Evolutionary conservation across 306 rosid species (phyloP).

Genomic region (Nissolia schottii): DNA sequence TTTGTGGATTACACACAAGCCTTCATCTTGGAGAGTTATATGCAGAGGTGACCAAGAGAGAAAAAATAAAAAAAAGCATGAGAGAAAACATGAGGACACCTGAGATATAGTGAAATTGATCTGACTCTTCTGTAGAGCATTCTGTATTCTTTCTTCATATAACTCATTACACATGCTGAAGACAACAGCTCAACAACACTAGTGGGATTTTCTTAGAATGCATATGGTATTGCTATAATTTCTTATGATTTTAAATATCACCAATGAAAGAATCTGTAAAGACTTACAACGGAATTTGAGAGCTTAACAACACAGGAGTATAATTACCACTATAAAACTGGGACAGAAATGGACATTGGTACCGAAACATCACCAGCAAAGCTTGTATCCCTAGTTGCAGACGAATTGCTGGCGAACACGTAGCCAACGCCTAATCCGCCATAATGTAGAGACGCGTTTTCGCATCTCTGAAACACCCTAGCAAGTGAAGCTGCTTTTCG

Average conservation of each 20-base stretch:
- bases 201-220: conserved; percentile 28
- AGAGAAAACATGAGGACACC: too few species aligned
- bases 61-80: neutral
- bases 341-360: conserved; percentile 80
- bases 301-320: conserved; percentile 17
- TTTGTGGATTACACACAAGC: neutral
- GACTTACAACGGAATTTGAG: conserved; percentile 60
- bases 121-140: conserved; percentile 30
- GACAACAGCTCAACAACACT: conserved; percentile 31
- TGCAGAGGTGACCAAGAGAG: too few species aligned
- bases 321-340: conserved; percentile 62
- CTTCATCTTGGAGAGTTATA: too few species aligned
- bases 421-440: conserved; percentile 84
- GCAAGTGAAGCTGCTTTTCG: conserved; percentile 97
- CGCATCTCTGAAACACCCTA: conserved; percentile 82
- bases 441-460: conserved; percentile 55
- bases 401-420: conserved; percentile 67
- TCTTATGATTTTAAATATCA: conserved; percentile 47
- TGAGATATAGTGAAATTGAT: conserved; percentile 30
- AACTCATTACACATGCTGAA: conserved; percentile 35
- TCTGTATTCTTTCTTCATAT: conserved; percentile 29
- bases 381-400: conserved; percentile 60
- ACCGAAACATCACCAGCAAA: conserved; percentile 72
- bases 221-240: conserved; percentile 49
- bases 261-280: conserved; percentile 89